phyloP scores from a whole-genome alignment of 805 yeast species.

The Vanderwaltozyma tropicalis region DNA sequence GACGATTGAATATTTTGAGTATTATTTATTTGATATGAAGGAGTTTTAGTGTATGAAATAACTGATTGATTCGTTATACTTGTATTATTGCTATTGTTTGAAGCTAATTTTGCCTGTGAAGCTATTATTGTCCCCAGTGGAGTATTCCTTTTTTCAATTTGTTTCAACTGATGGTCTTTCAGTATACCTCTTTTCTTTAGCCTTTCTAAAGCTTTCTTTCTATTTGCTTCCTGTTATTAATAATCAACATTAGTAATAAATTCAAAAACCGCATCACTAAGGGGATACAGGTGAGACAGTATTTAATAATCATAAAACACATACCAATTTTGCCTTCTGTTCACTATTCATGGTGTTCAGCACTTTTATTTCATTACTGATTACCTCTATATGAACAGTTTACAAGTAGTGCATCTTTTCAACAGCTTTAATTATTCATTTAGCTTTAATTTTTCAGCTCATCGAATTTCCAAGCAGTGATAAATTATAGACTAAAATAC shows the following conservation, averaged over 20 bases:
- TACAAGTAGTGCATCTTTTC: no score
- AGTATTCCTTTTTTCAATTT: slow-evolving; percentile 17
- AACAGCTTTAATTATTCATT: no score
- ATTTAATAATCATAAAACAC: slow-evolving; percentile 7
- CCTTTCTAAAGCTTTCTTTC: slow-evolving; percentile 51
- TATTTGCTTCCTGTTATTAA: slow-evolving; percentile 44
- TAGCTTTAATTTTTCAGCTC: no score
- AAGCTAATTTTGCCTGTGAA: background rate
- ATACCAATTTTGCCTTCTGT: slow-evolving; percentile 28
- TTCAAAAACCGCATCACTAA: no score
- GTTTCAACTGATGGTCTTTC: slow-evolving; percentile 12
- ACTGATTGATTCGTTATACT: background rate
- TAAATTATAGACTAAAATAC: no score
- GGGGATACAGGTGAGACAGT: no score
- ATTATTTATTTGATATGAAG: background rate
- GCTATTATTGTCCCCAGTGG: slow-evolving; percentile 1
- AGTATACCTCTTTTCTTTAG: slow-evolving; percentile 37
- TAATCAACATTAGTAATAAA: background rate
- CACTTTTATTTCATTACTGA: no score
- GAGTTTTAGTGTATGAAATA: background rate
- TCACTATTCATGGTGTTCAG: slow-evolving; percentile 24
- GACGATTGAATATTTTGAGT: background rate
- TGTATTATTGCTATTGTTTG: background rate
- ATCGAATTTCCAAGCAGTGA: no score
- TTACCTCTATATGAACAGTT: no score